Evolutionary conservation across 305 asterid genomes (phyloP).

Genomic region (Fraxinus ornus): DNA sequence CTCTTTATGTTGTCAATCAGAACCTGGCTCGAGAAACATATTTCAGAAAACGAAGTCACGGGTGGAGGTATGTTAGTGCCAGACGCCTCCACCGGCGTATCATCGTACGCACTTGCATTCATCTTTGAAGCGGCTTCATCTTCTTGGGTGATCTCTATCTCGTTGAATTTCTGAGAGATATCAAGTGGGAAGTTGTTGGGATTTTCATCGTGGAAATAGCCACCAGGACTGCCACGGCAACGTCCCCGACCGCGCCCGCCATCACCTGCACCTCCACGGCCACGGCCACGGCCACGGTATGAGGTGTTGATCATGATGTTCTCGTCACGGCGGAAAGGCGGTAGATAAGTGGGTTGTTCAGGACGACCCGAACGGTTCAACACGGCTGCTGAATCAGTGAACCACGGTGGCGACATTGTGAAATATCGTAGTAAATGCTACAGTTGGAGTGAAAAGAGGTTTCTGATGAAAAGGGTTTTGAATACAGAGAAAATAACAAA

Average conservation of each 20-base stretch:
- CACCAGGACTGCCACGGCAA: neutral
- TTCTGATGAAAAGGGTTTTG: neutral
- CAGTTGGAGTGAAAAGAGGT: neutral
- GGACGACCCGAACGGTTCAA: constrained; percentile 18
- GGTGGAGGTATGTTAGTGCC: constrained; percentile 60
- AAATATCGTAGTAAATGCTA: neutral
- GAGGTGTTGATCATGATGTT: constrained; percentile 15
- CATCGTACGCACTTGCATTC: constrained; percentile 27
- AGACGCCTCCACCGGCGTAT: constrained; percentile 48
- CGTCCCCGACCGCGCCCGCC: constrained; percentile 4
- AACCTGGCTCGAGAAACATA: constrained; percentile 36
- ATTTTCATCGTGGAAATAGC: constrained; percentile 2
- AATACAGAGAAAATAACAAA: neutral
- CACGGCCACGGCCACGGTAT: constrained; percentile 9
- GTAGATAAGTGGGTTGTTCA: constrained; percentile 34
- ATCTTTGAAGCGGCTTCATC: neutral
- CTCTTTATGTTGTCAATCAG: constrained; percentile 51
- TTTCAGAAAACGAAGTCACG: constrained; percentile 48
- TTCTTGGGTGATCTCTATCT: constrained; percentile 21
- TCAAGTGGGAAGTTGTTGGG: neutral
- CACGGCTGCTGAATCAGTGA: constrained; percentile 7
- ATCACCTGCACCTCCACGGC: neutral
- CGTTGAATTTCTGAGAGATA: constrained; percentile 31
- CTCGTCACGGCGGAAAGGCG: constrained; percentile 46
- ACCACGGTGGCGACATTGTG: constrained; percentile 33